Conservation (phyloP, 2,329 filamentous ascomycete genomes). For the Penicillium crustosum region DNA sequence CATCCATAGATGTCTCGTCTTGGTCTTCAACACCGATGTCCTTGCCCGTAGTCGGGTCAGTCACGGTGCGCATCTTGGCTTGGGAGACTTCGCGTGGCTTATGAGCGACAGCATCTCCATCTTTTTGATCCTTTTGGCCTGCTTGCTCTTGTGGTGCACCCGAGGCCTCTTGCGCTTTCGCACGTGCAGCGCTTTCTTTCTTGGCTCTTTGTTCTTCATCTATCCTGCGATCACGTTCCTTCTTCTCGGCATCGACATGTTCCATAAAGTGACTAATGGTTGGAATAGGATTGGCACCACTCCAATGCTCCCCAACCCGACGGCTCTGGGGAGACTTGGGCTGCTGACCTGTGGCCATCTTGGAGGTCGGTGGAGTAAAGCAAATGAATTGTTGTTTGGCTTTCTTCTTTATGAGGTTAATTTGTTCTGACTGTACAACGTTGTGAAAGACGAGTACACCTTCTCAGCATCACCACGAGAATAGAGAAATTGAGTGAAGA, state of each 20-base stretch:
- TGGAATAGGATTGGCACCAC: conserved; percentile 77
- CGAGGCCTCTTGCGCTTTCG: conserved; percentile 27
- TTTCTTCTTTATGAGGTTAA: neutral
- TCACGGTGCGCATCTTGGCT: conserved; percentile 61
- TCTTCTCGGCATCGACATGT: conserved; percentile 75
- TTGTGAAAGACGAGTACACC: neutral
- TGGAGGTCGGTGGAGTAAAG: neutral
- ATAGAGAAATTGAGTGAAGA: neutral
- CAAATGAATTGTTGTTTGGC: neutral
- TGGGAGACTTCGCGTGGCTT: conserved; percentile 46
- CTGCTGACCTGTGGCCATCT: conserved; percentile 15
- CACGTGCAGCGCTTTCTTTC: conserved; percentile 20
- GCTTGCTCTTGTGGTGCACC: conserved; percentile 27
- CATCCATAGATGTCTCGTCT: conserved; percentile 66
- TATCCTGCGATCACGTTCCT: conserved; percentile 68
- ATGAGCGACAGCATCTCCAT: conserved; percentile 50
- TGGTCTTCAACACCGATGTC: conserved; percentile 85
- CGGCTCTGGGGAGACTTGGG: conserved; percentile 34
- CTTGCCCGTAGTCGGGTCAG: conserved; percentile 83
- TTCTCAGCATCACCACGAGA: conserved; percentile 1
- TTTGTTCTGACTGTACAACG: neutral
- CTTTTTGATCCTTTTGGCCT: conserved; percentile 48
- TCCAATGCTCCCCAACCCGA: conserved; percentile 69
- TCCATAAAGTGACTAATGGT: conserved; percentile 83
- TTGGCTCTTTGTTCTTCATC: conserved; percentile 54